These are phyloP conservation scores for Dalechampia spathulata DNA, from an alignment of 441 rosid genomes.

Conservation along the genomic window DNA sequence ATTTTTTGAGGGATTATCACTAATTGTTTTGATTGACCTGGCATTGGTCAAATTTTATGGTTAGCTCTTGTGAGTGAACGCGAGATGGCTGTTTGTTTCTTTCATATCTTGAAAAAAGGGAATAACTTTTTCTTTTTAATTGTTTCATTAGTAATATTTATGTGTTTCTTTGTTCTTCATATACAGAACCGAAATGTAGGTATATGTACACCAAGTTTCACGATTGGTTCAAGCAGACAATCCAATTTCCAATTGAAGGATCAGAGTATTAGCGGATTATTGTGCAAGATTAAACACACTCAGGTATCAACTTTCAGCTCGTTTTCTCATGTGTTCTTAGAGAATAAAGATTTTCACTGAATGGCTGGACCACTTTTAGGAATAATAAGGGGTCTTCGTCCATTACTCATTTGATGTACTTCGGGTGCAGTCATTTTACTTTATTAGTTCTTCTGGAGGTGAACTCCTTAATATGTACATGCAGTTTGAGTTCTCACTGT, in stretches of 20 bases:
- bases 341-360: no score
- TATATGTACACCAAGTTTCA: constrained; percentile 30
- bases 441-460: constrained; percentile 41
- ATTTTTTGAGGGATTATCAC: no score
- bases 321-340: no score
- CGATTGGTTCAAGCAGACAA: constrained; percentile 51
- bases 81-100: no score
- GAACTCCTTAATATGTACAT: constrained; percentile 53
- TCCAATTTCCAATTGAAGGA: constrained; percentile 52
- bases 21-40: no score
- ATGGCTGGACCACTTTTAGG: no score
- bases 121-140: not conserved
- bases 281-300: constrained; percentile 60
- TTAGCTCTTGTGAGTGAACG: no score
- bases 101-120: no score
- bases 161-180: constrained; percentile 8
- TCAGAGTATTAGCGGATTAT: constrained; percentile 31
- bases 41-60: no score
- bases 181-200: constrained; percentile 47
- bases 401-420: no score
- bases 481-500: constrained; percentile 67
- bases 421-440: constrained; percentile 12
- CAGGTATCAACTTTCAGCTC: constrained; percentile 39
- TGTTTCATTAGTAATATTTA: not conserved
- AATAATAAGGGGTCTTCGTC: no score